Conservation (phyloP, 805 yeast species). For the Wickerhamiella allomyrinae region DNA sequence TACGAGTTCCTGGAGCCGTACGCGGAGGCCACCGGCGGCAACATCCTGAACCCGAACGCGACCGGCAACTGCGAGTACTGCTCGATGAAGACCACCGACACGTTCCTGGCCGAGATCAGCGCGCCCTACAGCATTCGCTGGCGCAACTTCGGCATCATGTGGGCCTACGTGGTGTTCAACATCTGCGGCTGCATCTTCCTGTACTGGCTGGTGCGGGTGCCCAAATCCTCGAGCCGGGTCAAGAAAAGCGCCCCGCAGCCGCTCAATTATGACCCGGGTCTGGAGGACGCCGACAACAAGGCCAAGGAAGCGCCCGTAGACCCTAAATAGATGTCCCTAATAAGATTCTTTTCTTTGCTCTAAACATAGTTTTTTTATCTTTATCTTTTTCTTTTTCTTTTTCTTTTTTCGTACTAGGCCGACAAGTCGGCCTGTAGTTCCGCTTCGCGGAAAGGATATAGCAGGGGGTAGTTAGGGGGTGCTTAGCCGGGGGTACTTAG, state of each 20-base stretch:
- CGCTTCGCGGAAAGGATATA: too few species aligned
- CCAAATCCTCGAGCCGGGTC: slow-evolving; percentile 18
- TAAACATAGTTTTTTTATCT: too few species aligned
- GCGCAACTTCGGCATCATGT: slow-evolving; percentile 53
- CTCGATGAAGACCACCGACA: slow-evolving; percentile 28
- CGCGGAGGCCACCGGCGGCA: slow-evolving; percentile 37
- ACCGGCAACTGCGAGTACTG: slow-evolving; percentile 32
- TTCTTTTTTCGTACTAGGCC: too few species aligned
- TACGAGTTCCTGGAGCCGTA: slow-evolving; percentile 36
- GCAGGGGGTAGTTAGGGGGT: too few species aligned
- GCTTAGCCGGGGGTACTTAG: too few species aligned
- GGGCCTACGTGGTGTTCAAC: slow-evolving; percentile 46
- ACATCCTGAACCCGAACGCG: slow-evolving; percentile 39
- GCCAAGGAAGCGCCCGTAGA: background rate
- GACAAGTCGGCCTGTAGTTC: too few species aligned
- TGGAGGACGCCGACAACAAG: slow-evolving; percentile 9
- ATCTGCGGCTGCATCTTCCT: slow-evolving; percentile 22
- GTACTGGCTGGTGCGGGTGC: slow-evolving; percentile 23
- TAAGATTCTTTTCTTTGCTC: too few species aligned
- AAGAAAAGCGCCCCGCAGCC: slow-evolving; percentile 11
- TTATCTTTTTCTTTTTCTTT: too few species aligned
- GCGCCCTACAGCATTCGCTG: slow-evolving; percentile 38
- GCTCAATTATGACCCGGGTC: slow-evolving; percentile 12
- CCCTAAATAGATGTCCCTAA: too few species aligned
- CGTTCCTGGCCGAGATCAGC: slow-evolving; percentile 30